phyloP scores from a whole-genome alignment of 192 early-diverging fungal species.

The Dissophora ornata region DNA sequence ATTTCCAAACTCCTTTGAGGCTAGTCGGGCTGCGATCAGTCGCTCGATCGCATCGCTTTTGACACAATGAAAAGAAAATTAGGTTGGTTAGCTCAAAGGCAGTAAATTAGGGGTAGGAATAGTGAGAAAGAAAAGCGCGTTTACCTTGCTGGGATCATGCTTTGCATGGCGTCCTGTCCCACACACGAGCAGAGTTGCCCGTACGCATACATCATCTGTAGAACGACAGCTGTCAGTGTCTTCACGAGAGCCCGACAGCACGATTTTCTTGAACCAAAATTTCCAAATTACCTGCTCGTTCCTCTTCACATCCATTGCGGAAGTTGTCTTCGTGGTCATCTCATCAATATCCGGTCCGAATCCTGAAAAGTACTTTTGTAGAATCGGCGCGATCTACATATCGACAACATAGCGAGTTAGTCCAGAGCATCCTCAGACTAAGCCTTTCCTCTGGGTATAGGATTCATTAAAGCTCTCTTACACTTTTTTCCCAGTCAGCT shows the following conservation, averaged over 20 bases:
- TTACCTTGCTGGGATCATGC: conserved; percentile 64
- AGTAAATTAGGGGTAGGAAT: not conserved
- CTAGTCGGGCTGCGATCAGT: conserved; percentile 62
- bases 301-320: conserved; percentile 58
- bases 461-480: conserved; percentile 16
- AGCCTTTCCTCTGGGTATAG: too few relatives aligned
- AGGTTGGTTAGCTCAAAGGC: not conserved
- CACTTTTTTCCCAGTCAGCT: conserved; percentile 55
- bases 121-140: not conserved
- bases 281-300: conserved; percentile 58
- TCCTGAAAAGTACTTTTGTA: conserved; percentile 70
- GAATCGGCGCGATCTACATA: conserved; percentile 61
- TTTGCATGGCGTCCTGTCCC: conserved; percentile 63
- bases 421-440: too few relatives aligned
- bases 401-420: too few relatives aligned
- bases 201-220: conserved; percentile 70
- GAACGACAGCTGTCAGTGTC: not conserved
- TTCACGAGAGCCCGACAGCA: too few relatives aligned
- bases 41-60: conserved; percentile 63
- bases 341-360: conserved; percentile 56
- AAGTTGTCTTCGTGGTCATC: conserved; percentile 26
- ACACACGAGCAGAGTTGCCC: conserved; percentile 65
- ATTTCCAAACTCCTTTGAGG: conserved; percentile 54
- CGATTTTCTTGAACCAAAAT: not conserved
- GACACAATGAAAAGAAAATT: not conserved